Conservation (phyloP, 768 basidiomycete species). For the Boletus eberwhitei region DNA sequence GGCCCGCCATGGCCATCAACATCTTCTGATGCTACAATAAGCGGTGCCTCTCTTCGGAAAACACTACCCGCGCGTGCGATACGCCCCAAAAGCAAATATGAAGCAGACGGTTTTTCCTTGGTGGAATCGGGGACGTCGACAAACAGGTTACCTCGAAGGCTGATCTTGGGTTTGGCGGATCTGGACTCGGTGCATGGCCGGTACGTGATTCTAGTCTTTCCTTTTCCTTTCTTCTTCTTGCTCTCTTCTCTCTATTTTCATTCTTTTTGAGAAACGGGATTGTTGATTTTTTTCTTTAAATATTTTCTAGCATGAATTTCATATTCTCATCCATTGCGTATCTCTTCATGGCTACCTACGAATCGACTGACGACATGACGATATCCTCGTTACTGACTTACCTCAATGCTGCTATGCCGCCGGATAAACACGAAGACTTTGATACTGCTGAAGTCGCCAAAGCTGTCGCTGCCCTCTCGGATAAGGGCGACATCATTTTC, state of each 20-base stretch:
- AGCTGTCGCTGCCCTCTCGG: slow-evolving; percentile 44
- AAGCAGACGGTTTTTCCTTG: slow-evolving; percentile 18
- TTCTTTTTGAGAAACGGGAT: slow-evolving; percentile 1
- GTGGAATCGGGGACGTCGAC: slow-evolving; percentile 14
- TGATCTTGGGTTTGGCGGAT: slow-evolving; percentile 46
- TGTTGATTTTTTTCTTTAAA: slow-evolving; percentile 7
- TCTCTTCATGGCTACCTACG: slow-evolving; percentile 68
- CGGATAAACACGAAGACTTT: slow-evolving; percentile 79
- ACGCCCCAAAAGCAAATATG: slow-evolving; percentile 27
- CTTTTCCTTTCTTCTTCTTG: not conserved
- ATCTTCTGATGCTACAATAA: slow-evolving; percentile 14
- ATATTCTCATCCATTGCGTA: slow-evolving; percentile 57
- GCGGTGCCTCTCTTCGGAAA: slow-evolving; percentile 18
- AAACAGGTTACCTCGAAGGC: slow-evolving; percentile 25
- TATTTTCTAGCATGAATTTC: slow-evolving; percentile 48
- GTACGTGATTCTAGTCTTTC: slow-evolving; percentile 37
- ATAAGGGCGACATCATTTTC: slow-evolving; percentile 45
- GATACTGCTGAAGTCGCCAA: slow-evolving; percentile 69
- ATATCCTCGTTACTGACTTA: slow-evolving; percentile 68
- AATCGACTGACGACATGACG: slow-evolving; percentile 60
- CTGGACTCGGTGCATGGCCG: slow-evolving; percentile 58
- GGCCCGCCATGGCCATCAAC: slow-evolving; percentile 21
- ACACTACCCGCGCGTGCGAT: slow-evolving; percentile 22
- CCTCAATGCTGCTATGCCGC: slow-evolving; percentile 72
- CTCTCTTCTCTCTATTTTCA: slow-evolving; percentile 2